Evolutionary conservation across 139 green algal species (phyloP).

Genomic region (Chara braunii): DNA sequence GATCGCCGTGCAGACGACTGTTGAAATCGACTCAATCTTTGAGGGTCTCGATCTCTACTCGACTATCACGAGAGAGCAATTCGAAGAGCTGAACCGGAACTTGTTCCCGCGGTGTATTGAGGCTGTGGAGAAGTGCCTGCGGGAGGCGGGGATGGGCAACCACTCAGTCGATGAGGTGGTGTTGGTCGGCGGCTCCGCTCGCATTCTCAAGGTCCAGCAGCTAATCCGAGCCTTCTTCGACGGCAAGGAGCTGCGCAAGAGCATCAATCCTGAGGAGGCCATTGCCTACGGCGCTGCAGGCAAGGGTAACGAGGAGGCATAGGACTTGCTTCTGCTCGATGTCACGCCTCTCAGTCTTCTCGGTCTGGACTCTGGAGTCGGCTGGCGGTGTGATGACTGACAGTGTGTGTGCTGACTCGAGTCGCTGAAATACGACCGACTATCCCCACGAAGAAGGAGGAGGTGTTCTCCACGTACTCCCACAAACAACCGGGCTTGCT

Average conservation of each 20-base stretch:
- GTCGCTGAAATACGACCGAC: conserved; percentile 90
- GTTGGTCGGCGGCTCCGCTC: conserved; percentile 85
- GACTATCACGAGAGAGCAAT: conserved; percentile 84
- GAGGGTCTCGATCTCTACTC: conserved; percentile 94
- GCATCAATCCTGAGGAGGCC: no score
- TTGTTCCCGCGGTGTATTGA: conserved; percentile 97
- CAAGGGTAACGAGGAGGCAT: conserved; percentile 89
- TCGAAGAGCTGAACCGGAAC: conserved; percentile 97
- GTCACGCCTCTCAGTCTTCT: conserved; percentile 82
- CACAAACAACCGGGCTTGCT: conserved; percentile 97
- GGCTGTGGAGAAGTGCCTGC: conserved; percentile 83
- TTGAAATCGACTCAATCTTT: conserved; percentile 88
- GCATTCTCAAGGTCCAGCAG: conserved; percentile 94
- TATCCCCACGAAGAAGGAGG: conserved; percentile 98
- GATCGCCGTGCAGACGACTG: no score
- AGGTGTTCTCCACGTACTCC: conserved; percentile 95
- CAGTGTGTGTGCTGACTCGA: no score
- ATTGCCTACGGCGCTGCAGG: conserved; percentile 94
- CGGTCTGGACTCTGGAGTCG: conserved; percentile 90
- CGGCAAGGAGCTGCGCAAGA: no score
- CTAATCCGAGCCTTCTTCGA: conserved; percentile 94
- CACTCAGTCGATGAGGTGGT: conserved; percentile 76
- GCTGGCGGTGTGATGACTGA: conserved; percentile 76
- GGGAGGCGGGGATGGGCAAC: conserved; percentile 84
- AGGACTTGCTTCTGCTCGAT: conserved; percentile 95